Base-by-base conservation (phyloP, 2,329 filamentous ascomycete species). In the Colletotrichum tamarilloi region DNA sequence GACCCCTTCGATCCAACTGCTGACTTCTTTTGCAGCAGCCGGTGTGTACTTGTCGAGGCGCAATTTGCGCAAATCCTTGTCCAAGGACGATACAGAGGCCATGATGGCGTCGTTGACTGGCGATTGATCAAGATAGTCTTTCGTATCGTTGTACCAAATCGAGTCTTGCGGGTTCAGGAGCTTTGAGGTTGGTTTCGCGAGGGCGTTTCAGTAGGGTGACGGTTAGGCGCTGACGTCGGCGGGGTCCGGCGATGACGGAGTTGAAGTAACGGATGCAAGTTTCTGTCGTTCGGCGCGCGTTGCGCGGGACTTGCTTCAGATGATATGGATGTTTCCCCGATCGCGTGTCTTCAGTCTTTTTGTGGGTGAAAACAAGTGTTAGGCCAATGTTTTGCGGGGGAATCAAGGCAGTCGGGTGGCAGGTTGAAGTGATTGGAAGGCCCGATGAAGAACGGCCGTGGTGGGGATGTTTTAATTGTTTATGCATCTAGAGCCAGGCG, bases 11-110 rank as follows among this genome's bases (percentile, higher is more conserved):
- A 99, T 95, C 95, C 97, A 99, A 76, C 87, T 83, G 59, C 92
- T 92, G 24, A 91, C 93, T 85, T 98, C 95, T 77, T 94, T 94
- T 64, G 95, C 95, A 53, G 95, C 95, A 78, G 93, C 91, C 26
- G 95, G 95, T 1, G 96, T 98, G 85, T 98, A 98, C 85, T 96
- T 94, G 74, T 95, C 94, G 79, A 98, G 88, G 84, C 97, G 95
- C 89, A 98, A 84, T 82, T 92, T 95, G 88, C 94, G 94, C 91
- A 99, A 89, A 87, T 99, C 97, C 84, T 96, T 96, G 85, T 98
- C 97, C 74, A 99, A 87, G 75, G 95, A 98, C 76, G 94, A 90
- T 38, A 98, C 96, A 52, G 96, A 98, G 78, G 96, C 95, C 96
- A 98, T 98, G 75, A 67, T 80, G 56, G 22, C 14, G 19, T 57